Evolutionary conservation across 306 rosid species (phyloP).

Genomic region (Phaseolus lunatus): DNA sequence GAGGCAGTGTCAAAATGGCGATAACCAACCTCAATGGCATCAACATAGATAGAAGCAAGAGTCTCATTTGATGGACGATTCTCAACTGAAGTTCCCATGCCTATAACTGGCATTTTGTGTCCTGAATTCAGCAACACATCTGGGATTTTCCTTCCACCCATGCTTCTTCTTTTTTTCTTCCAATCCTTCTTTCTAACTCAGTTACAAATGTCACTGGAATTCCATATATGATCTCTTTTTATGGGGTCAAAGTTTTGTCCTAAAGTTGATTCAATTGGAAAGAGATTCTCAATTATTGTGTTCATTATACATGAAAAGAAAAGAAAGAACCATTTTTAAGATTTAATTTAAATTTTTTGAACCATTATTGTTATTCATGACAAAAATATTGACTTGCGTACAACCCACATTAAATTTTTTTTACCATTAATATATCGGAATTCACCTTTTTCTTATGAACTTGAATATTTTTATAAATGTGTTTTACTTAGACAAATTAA

Average conservation of each 20-base stretch:
- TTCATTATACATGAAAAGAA: neutral
- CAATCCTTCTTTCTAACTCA: neutral
- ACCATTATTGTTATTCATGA: too few relatives aligned
- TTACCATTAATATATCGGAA: too few relatives aligned
- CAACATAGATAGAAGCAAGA: conserved; percentile 52
- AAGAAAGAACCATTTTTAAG: too few relatives aligned
- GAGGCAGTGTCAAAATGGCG: conserved; percentile 56
- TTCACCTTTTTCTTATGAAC: too few relatives aligned
- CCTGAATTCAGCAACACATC: conserved; percentile 51
- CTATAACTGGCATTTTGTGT: conserved; percentile 56
- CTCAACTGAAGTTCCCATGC: conserved; percentile 54
- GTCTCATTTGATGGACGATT: conserved; percentile 51
- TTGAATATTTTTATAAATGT: too few relatives aligned
- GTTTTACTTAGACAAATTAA: too few relatives aligned
- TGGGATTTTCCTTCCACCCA: conserved; percentile 51
- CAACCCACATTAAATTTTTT: too few relatives aligned
- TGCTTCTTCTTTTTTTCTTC: neutral
- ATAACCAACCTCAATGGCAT: conserved; percentile 53
- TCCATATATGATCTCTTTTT: neutral
- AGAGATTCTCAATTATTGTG: neutral
- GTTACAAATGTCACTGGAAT: conserved; percentile 20
- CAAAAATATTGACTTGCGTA: too few relatives aligned
- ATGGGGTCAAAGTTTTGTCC: neutral
- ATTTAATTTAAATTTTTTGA: neutral
- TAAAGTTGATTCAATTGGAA: neutral